Base-by-base conservation (phyloP, 2,329 filamentous ascomycete species). In the Talaromyces sp. region DNA sequence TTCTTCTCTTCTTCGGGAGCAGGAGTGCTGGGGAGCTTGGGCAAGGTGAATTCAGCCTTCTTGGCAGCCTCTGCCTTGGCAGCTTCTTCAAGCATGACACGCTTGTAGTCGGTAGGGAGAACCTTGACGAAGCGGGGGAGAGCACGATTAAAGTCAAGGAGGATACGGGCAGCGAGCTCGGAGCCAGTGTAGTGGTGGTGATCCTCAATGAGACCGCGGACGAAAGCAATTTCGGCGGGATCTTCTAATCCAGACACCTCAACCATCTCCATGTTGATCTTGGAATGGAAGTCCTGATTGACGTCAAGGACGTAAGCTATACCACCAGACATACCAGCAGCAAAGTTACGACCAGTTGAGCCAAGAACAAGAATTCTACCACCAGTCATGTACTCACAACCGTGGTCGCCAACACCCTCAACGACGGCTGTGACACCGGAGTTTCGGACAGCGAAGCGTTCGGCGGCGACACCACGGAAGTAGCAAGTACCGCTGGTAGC, bases 331-430 rank as follows among this genome's bases (percentile, higher is more conserved):
- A 98, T 98, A 84, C 94, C 94, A 67, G 94, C 94, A 72, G 93
- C 94, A 75, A 98, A 98, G 84, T 98, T 98, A 72, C 94, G 93
- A 54, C 94, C 94, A 75, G 93, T 97, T 73, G 87, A 88, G 66
- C 94, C 94, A 57, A 98, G 86, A 73, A 96, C 86, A 69, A 98
- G 83, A 60, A 97, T 85, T 75, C 93, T 92, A 75, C 94, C 94
- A 77, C 94, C 94, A 73, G 94, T 97, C 94, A 98, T 98, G 86
- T 98, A 98, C 84, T 98, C 94, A 76, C 93, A 97, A 68, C 92
- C 91, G 77, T 98, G 94, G 78, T 98, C 94, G 84, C 94, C 94
- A 69, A 96, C 87, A 81, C 94, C 94, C 80, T 98, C 94, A 68
- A 97, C 93, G 69, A 98, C 91, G n/a, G 94, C 93, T 33, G 90